Percentiles rank a stretch among this genome's conserved stretches.
Conservation (phyloP, 1,139 yeast genomes). For the Sugiyamaella sp. region DNA sequence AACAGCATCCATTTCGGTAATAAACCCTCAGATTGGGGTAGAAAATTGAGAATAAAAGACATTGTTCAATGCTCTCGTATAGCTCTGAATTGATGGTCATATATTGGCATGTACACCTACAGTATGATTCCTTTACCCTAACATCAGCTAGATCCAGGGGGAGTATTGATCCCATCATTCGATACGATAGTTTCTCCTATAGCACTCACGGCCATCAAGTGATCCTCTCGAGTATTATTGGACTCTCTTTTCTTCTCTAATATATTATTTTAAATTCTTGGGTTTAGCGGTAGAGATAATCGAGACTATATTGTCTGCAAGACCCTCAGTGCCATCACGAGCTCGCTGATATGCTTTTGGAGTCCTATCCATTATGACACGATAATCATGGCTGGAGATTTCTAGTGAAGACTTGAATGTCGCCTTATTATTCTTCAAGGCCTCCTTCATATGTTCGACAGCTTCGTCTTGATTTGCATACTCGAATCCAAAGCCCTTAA, state of each 20-base stretch:
- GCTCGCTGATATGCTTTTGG: constrained; percentile 48
- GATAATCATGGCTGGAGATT: constrained; percentile 50
- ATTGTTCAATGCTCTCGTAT: background rate
- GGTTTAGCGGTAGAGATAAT: constrained; percentile 17
- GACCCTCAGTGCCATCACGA: constrained; percentile 25
- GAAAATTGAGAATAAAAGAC: constrained; percentile 22
- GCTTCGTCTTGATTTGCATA: constrained; percentile 28
- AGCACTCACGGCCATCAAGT: no score
- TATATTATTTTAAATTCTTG: background rate
- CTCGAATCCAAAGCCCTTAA: constrained; percentile 56
- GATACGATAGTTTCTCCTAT: no score
- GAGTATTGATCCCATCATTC: background rate
- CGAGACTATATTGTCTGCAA: constrained; percentile 24
- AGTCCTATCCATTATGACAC: constrained; percentile 59
- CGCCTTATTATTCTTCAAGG: constrained; percentile 34
- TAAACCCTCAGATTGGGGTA: constrained; percentile 53
- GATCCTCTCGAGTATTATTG: background rate
- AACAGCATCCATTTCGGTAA: constrained; percentile 73
- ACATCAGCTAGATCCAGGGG: constrained; percentile 8
- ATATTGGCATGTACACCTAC: no score
- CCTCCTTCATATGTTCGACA: constrained; percentile 29
- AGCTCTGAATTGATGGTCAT: background rate
- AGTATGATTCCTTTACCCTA: constrained; percentile 2
- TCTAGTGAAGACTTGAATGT: constrained; percentile 25
- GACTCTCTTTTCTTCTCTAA: background rate